phyloP scores from a whole-genome alignment of 345 rosid genomes.

The Salix viminalis region DNA sequence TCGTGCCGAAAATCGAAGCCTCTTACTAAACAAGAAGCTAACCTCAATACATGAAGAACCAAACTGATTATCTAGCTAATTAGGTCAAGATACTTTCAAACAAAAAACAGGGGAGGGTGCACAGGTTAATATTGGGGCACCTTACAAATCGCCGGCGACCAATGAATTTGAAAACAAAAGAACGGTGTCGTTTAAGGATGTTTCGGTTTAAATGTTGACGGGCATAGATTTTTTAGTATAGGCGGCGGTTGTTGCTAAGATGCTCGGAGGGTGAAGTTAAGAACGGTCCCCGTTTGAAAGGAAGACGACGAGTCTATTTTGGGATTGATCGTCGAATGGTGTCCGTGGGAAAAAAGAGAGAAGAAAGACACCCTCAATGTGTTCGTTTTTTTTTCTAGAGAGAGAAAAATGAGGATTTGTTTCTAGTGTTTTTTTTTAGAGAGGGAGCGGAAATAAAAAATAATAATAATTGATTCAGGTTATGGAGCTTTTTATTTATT shows the following conservation, averaged over 20 bases:
- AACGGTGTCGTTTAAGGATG: conserved; percentile 20
- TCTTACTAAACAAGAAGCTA: conserved; percentile 26
- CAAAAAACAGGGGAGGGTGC: conserved; percentile 26
- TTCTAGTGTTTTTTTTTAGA: not conserved
- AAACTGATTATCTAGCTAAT: conserved; percentile 19
- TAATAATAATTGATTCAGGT: conserved; percentile 4
- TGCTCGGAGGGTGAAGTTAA: conserved; percentile 16
- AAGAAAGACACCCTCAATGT: conserved; percentile 3
- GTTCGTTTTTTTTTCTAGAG: not conserved
- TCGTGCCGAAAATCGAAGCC: conserved; percentile 20
- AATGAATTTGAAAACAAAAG: conserved; percentile 8
- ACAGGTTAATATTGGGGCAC: conserved; percentile 44
- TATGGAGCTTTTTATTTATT: conserved; percentile 16
- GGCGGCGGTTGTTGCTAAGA: conserved; percentile 20
- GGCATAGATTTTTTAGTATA: conserved; percentile 5
- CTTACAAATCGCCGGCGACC: conserved; percentile 50
- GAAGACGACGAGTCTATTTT: conserved; percentile 37
- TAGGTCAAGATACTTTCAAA: conserved; percentile 13
- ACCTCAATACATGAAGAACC: conserved; percentile 19
- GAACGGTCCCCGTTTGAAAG: conserved; percentile 27
- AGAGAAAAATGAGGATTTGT: not conserved
- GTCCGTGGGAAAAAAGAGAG: conserved; percentile 3
- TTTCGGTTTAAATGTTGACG: not conserved
- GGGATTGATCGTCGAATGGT: conserved; percentile 58
- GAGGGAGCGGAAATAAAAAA: not conserved